phyloP scores from a whole-genome alignment of 345 rosid genomes.

The Heritiera littoralis region DNA sequence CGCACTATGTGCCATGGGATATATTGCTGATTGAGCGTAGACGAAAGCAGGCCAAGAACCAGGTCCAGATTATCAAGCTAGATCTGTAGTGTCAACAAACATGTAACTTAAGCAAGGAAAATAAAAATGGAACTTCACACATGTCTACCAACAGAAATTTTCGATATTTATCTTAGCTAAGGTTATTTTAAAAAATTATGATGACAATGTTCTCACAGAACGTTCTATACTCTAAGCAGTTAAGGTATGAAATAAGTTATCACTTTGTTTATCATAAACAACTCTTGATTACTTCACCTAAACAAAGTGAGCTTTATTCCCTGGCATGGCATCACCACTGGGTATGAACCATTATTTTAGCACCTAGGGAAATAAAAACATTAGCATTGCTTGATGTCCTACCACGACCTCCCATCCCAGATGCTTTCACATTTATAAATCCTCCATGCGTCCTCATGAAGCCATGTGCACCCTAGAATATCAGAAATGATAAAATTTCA shows the following conservation, averaged over 20 bases:
- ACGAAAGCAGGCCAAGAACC: slow-evolving; percentile 76
- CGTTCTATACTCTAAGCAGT: neutral
- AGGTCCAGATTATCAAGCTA: slow-evolving; percentile 98
- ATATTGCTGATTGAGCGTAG: slow-evolving; percentile 74
- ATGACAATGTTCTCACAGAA: neutral
- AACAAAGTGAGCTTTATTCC: neutral
- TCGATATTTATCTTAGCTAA: neutral
- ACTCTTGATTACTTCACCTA: neutral
- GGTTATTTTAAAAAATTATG: slow-evolving; percentile 4
- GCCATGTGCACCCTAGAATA: slow-evolving; percentile 90
- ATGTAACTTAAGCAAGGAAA: slow-evolving; percentile 19
- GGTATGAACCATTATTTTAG: neutral
- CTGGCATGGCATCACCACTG: neutral
- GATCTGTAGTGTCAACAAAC: slow-evolving; percentile 49
- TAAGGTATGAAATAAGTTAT: neutral
- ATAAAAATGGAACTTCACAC: slow-evolving; percentile 2
- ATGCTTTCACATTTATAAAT: slow-evolving; percentile 88
- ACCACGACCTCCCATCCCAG: slow-evolving; percentile 97
- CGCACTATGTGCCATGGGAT: slow-evolving; percentile 98
- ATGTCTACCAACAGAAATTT: neutral
- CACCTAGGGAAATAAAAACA: neutral
- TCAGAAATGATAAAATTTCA: slow-evolving; percentile 22
- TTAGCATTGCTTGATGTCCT: slow-evolving; percentile 29
- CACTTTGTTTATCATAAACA: neutral
- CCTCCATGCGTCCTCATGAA: slow-evolving; percentile 92